These are phyloP conservation scores for Populus ilicifolia DNA, from an alignment of 345 rosid species.

Conservation along the genomic window DNA sequence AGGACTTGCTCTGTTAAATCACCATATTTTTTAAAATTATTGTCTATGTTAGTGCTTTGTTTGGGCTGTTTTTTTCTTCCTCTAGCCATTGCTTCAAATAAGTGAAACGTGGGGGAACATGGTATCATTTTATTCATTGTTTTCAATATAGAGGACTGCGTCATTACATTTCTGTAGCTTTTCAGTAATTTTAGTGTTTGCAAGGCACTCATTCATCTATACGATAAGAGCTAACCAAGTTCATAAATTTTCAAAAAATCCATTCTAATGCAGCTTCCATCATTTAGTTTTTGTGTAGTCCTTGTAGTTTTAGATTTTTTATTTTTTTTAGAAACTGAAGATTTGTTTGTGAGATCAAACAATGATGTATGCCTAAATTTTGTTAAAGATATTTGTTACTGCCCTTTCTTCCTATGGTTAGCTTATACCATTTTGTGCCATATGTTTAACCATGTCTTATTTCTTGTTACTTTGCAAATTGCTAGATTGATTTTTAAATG, in stretches of 20 bases:
- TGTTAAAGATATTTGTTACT: background rate
- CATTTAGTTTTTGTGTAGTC: background rate
- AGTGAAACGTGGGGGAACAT: no score
- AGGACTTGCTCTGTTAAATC: no score
- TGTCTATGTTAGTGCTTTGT: no score
- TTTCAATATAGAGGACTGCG: background rate
- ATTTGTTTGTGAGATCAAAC: constrained; percentile 2
- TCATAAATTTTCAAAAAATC: background rate
- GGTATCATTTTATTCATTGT: background rate
- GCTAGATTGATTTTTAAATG: background rate
- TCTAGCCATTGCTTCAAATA: no score
- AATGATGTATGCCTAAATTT: background rate
- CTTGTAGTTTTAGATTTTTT: background rate
- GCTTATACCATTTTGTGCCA: background rate
- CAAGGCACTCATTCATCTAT: background rate
- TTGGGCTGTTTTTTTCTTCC: no score
- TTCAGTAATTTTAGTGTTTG: background rate
- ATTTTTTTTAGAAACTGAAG: background rate
- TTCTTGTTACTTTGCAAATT: background rate
- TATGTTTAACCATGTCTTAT: constrained; percentile 3
- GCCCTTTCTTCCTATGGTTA: background rate
- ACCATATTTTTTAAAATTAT: no score
- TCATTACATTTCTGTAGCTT: background rate
- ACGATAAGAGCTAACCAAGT: background rate
- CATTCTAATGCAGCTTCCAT: background rate